Percentiles rank a stretch among this genome's conserved stretches.
phyloP scores from a whole-genome alignment of 306 rosid genomes.

The Castanea sativa region DNA sequence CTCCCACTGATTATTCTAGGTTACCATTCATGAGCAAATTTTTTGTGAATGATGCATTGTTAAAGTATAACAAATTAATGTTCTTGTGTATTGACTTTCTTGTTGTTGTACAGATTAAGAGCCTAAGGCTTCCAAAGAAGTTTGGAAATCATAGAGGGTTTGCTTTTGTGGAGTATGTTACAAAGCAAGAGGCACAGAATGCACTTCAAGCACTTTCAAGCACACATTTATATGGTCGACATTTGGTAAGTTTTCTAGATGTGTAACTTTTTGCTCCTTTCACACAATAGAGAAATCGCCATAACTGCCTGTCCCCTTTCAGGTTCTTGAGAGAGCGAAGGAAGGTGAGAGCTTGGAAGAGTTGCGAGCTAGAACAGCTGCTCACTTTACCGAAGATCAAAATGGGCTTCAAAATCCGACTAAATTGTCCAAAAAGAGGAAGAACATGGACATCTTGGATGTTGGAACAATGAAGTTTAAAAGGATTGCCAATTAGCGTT shows the following conservation, averaged over 20 bases:
- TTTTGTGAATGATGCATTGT: neutral
- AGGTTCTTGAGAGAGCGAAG: constrained; percentile 89
- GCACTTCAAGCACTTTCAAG: constrained; percentile 74
- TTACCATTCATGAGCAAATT: neutral
- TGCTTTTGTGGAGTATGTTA: constrained; percentile 85
- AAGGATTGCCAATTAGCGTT: constrained; percentile 35
- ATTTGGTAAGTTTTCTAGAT: constrained; percentile 58
- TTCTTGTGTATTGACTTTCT: neutral
- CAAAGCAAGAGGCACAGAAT: constrained; percentile 87
- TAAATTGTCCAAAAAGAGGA: constrained; percentile 72
- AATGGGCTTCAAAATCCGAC: constrained; percentile 46
- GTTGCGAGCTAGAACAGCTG: constrained; percentile 66
- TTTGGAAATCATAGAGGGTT: constrained; percentile 88
- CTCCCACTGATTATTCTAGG: neutral
- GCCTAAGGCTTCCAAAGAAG: constrained; percentile 83
- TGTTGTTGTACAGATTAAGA: constrained; percentile 61
- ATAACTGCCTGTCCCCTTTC: constrained; percentile 11
- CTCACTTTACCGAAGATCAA: constrained; percentile 55
- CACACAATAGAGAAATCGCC: neutral
- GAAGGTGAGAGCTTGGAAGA: constrained; percentile 93
- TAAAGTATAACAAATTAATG: neutral
- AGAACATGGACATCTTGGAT: constrained; percentile 40
- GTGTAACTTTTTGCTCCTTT: neutral
- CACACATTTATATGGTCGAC: constrained; percentile 84
- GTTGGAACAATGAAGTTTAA: constrained; percentile 57